Evolutionary conservation across 208 protist genomes (phyloP).

Genomic region (Crithidia mellificae): DNA sequence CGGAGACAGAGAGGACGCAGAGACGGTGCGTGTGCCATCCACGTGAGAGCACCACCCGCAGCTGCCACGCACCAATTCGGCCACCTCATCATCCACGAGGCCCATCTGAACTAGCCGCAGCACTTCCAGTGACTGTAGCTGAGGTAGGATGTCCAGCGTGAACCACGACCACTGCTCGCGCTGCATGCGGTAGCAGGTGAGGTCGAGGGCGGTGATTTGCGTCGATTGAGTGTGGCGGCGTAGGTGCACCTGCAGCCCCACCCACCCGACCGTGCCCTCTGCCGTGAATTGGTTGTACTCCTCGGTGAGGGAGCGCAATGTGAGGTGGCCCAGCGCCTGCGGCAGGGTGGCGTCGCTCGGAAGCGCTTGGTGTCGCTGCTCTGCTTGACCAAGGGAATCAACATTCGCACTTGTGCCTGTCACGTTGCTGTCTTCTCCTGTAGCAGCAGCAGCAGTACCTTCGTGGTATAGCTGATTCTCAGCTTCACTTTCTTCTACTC

Average conservation of each 20-base stretch:
- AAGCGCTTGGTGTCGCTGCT: too few species aligned
- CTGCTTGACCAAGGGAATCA: too few species aligned
- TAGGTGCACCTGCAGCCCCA: constrained; percentile 45
- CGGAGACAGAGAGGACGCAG: too few species aligned
- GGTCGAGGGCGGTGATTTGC: constrained; percentile 49
- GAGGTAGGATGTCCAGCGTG: constrained; percentile 52
- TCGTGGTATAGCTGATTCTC: too few species aligned
- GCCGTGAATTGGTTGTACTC: constrained; percentile 29
- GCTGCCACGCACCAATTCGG: constrained; percentile 50
- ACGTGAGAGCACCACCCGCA: constrained; percentile 6
- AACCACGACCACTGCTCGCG: constrained; percentile 73
- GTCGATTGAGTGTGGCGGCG: constrained; percentile 41
- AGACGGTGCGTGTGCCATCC: not conserved
- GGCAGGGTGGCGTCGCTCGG: not conserved
- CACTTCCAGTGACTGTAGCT: constrained; percentile 46
- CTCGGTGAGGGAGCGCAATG: constrained; percentile 27
- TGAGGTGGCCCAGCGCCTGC: constrained; percentile 4
- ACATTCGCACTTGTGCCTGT: too few species aligned
- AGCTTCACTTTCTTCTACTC: too few species aligned
- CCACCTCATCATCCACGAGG: constrained; percentile 55
- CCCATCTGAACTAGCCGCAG: constrained; percentile 56
- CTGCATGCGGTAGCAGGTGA: constrained; percentile 47
- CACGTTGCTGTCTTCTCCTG: not conserved
- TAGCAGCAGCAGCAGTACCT: not conserved
- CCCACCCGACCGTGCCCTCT: constrained; percentile 36